Evolutionary conservation across 2,329 filamentous ascomycete species (phyloP).

Genomic region (Blastomyces silverae): DNA sequence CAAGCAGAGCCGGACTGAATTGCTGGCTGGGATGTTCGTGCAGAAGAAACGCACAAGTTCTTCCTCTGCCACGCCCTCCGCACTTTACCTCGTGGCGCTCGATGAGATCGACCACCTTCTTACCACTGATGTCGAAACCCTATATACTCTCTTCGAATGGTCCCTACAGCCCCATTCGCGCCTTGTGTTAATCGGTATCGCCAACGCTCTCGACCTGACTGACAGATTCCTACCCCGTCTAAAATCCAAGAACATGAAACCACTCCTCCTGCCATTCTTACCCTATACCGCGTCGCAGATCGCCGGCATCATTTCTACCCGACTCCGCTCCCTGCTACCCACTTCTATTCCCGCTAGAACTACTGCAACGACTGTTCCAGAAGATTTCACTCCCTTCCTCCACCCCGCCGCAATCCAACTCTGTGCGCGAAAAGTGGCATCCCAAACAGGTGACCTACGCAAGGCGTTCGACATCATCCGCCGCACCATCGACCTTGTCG

Average conservation of each 20-base stretch:
- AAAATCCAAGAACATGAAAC: slow-evolving; percentile 87
- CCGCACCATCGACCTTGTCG: slow-evolving; percentile 79
- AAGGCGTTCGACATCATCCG: slow-evolving; percentile 94
- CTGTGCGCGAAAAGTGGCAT: slow-evolving; percentile 88
- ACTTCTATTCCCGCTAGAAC: slow-evolving; percentile 36
- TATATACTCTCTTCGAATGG: slow-evolving; percentile 97
- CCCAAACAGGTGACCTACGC: slow-evolving; percentile 86
- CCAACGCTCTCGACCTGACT: slow-evolving; percentile 90
- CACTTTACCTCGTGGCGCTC: slow-evolving; percentile 72
- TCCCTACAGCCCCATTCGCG: slow-evolving; percentile 73
- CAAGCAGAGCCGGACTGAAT: slow-evolving; percentile 60
- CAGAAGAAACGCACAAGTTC: slow-evolving; percentile 48
- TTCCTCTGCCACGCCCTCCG: slow-evolving; percentile 34
- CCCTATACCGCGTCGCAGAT: slow-evolving; percentile 87
- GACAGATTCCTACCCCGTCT: slow-evolving; percentile 90
- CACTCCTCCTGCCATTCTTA: slow-evolving; percentile 80
- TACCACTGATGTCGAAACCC: slow-evolving; percentile 75
- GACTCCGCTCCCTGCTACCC: slow-evolving; percentile 68
- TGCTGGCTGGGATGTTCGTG: slow-evolving; percentile 65
- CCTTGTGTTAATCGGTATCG: slow-evolving; percentile 82
- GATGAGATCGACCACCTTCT: slow-evolving; percentile 95
- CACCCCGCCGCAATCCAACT: slow-evolving; percentile 91
- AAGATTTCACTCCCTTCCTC: slow-evolving; percentile 71
- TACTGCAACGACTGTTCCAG: slow-evolving; percentile 22
- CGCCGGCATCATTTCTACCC: slow-evolving; percentile 74